Evolutionary conservation across 2,329 filamentous ascomycete species (phyloP), one percentile per base, ranked within the genome.

Genomic region (Lachnum nothofagi): DNA sequence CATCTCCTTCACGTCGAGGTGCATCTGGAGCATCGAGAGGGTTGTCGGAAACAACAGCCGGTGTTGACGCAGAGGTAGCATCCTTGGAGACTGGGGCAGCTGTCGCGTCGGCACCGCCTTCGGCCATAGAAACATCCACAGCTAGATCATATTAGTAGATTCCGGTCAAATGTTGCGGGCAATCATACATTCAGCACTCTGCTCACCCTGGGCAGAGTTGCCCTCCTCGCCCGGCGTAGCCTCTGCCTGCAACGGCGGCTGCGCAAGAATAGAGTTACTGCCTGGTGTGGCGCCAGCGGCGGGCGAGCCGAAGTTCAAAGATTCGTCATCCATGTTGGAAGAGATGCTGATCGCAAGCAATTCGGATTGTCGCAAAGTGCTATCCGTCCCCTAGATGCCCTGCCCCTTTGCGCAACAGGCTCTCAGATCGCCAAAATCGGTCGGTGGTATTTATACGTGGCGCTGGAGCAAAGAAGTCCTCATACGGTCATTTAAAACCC

Each of bases 21-120:
- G 76, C 83, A 52, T 79, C 75, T 34, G 83, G 82, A 48, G 82
- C 82, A 72, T 89, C 82, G 59, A 85, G 72, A n/a, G 81, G 79
- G 63, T 83, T 85, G 63, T 85, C 82, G 29, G 77, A 78, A 46
- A 68, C 65, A 40, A 63, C 72, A 54, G 73, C 74, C 52, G 80
- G 75, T 17, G 77, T 79, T 44, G 77, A 74, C 9, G 34, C 35
- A 19, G 48, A 46, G 22, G 48, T 19, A 25, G 84, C 81, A 64
- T 82, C 79, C 67, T 82, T 82, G 46, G 80, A 75, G 29, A 68
- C 68, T 41, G 72, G 68, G 34, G 80, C 77, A 47, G 66, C 60
- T 34, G 68, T 60, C 20, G 68, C 60, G 42, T 58, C 54, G 24
- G 51, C 49, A 37, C 48, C 52, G 29, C 68, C 69, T 57, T 82